phyloP scores from a whole-genome alignment of 495 filamentous ascomycete species.

The Cenococcum geophilum region DNA sequence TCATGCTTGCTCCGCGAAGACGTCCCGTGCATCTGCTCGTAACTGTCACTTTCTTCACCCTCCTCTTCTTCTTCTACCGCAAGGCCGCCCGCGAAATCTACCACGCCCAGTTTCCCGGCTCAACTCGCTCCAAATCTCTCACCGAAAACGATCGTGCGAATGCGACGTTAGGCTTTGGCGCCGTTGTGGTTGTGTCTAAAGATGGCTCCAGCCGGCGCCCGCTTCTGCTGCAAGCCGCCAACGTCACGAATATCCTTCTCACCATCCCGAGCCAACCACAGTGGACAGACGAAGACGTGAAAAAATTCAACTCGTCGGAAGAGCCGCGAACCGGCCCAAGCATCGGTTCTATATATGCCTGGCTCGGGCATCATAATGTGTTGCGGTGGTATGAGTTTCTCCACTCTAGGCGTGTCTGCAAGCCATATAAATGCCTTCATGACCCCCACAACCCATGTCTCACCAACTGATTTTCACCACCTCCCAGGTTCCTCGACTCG shows the following conservation, averaged over 20 bases:
- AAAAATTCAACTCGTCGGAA: conserved; percentile 19
- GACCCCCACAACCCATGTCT: conserved; percentile 3
- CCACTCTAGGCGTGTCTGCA: too few species aligned
- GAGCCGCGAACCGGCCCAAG: conserved; percentile 26
- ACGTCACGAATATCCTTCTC: conserved; percentile 37
- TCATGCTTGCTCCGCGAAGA: conserved; percentile 25
- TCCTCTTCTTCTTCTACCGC: conserved; percentile 24
- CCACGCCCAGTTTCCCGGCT: conserved; percentile 8
- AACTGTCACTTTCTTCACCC: conserved; percentile 8
- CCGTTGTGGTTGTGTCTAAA: conserved; percentile 35
- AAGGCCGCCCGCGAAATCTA: conserved; percentile 14
- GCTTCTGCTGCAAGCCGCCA: conserved; percentile 33
- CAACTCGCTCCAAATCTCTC: conserved; percentile 2
- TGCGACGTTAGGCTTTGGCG: conserved; percentile 32
- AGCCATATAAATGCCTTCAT: neutral
- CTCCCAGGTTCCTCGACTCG: conserved; percentile 41
- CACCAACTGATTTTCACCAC: neutral
- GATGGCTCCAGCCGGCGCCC: conserved; percentile 29
- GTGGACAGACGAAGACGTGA: conserved; percentile 35
- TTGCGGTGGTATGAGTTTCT: conserved; percentile 28
- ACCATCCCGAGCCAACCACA: conserved; percentile 36
- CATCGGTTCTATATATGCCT: conserved; percentile 34
- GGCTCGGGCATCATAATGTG: conserved; percentile 37
- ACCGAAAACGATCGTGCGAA: conserved; percentile 19
- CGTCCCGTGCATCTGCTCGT: conserved; percentile 16